Evolutionary conservation across 257 asterid genomes (phyloP).

Genomic region (Solanum lycopersicoides): DNA sequence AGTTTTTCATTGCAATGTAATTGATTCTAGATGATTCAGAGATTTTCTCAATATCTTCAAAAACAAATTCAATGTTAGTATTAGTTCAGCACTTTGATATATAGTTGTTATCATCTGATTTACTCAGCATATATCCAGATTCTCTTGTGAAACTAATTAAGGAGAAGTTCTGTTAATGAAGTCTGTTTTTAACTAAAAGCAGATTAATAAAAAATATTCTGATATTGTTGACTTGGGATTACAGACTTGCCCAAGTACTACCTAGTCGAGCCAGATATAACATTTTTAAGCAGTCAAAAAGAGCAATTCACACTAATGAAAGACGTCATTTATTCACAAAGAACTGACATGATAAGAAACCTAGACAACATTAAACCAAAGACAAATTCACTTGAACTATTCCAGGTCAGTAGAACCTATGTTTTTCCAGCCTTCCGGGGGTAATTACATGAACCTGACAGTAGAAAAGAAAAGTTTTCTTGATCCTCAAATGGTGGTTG

Average conservation of each 20-base stretch:
- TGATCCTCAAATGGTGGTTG: constrained; percentile 60
- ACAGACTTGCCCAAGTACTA: background rate
- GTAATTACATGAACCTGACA: constrained; percentile 43
- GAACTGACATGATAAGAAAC: background rate
- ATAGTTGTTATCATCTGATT: background rate
- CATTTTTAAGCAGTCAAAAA: background rate
- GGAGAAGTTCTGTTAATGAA: background rate
- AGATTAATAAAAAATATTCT: background rate
- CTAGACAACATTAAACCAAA: background rate
- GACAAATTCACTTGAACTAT: background rate
- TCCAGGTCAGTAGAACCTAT: constrained; percentile 19
- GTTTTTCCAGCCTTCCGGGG: constrained; percentile 32
- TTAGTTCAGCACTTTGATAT: background rate
- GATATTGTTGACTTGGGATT: background rate
- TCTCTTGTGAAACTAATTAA: background rate
- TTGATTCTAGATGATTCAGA: background rate
- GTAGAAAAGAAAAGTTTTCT: constrained; percentile 51
- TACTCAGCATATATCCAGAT: background rate
- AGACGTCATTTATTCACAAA: background rate
- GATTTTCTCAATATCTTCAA: background rate
- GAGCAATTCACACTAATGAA: background rate
- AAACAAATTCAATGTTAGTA: background rate
- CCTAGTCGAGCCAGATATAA: background rate
- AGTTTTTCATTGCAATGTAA: background rate
- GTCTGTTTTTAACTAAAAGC: background rate